Conservation (phyloP, 257 asterid genomes). For the Solanum chmielewskii region DNA sequence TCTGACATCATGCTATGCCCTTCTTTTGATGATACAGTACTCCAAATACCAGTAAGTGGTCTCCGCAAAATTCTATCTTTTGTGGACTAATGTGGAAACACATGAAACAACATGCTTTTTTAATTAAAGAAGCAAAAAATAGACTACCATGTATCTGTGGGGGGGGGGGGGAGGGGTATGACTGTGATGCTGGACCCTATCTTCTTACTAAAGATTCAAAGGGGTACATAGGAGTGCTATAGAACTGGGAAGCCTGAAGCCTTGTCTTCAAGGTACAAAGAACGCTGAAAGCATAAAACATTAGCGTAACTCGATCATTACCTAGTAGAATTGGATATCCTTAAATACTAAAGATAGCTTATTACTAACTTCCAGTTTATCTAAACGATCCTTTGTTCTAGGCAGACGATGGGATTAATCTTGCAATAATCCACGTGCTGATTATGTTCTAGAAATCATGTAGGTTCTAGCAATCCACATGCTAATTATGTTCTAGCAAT, state of each 20-base stretch:
- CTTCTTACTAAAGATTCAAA: not conserved
- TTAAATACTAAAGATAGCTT: not conserved
- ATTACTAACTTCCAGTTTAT: not conserved
- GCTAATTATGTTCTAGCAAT: not conserved
- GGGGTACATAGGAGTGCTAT: not conserved
- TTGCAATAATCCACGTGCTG: not conserved
- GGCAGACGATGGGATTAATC: not conserved
- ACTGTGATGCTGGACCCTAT: not conserved
- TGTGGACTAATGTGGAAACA: not conserved
- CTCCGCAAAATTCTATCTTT: not conserved
- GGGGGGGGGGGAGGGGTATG: not conserved
- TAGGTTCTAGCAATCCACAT: not conserved
- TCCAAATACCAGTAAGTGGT: conserved; percentile 60
- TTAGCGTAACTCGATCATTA: not conserved
- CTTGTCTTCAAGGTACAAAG: not conserved
- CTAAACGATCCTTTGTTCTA: not conserved
- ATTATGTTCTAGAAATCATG: not conserved
- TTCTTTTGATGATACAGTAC: conserved; percentile 48
- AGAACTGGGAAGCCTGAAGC: not conserved
- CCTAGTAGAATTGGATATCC: not conserved
- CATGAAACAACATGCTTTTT: not conserved
- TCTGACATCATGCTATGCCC: conserved; percentile 68
- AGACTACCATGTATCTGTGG: not conserved
- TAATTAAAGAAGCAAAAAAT: not conserved
- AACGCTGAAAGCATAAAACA: not conserved